These are phyloP conservation scores for Mortierella sp. DNA, from an alignment of 371 early-diverging fungal species.

Conservation along the genomic window DNA sequence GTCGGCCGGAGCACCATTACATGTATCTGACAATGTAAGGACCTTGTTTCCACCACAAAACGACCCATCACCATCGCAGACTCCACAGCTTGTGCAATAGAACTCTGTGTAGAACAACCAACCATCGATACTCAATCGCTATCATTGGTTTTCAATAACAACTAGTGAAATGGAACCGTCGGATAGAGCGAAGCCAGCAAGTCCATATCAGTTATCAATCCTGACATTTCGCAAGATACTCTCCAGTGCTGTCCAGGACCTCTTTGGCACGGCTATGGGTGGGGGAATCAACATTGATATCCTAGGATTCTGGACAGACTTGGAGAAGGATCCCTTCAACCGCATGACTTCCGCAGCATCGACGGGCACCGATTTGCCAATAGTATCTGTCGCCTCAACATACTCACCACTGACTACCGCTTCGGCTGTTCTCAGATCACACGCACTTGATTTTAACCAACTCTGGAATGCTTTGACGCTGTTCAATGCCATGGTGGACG, in stretches of 20 bases:
- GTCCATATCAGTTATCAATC: slow-evolving; percentile 18
- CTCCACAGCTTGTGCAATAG: too few species aligned
- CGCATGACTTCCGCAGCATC: slow-evolving; percentile 1
- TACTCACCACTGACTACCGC: slow-evolving; percentile 29
- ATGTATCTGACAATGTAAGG: slow-evolving; percentile 49
- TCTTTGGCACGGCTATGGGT: slow-evolving; percentile 42
- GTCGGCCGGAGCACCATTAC: slow-evolving; percentile 33
- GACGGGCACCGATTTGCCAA: not conserved
- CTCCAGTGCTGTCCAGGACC: slow-evolving; percentile 41
- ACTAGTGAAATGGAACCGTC: slow-evolving; percentile 39
- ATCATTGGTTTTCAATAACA: too few species aligned
- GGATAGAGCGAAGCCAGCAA: slow-evolving; percentile 1
- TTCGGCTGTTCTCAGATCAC: slow-evolving; percentile 29
- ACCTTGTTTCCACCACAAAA: not conserved
- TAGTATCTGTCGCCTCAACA: slow-evolving; percentile 11
- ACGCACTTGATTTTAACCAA: slow-evolving; percentile 34
- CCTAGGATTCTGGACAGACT: slow-evolving; percentile 40
- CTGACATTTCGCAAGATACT: slow-evolving; percentile 46
- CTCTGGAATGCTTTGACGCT: slow-evolving; percentile 42
- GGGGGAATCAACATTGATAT: slow-evolving; percentile 49
- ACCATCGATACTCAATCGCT: not conserved
- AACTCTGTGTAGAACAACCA: too few species aligned
- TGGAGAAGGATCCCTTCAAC: slow-evolving; percentile 34
- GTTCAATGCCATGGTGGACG: slow-evolving; percentile 40
- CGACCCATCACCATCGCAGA: too few species aligned